Evolutionary conservation across 129 eudicot species (phyloP), one percentile per base, ranked within the genome.

Genomic region (Apium graveolens): DNA sequence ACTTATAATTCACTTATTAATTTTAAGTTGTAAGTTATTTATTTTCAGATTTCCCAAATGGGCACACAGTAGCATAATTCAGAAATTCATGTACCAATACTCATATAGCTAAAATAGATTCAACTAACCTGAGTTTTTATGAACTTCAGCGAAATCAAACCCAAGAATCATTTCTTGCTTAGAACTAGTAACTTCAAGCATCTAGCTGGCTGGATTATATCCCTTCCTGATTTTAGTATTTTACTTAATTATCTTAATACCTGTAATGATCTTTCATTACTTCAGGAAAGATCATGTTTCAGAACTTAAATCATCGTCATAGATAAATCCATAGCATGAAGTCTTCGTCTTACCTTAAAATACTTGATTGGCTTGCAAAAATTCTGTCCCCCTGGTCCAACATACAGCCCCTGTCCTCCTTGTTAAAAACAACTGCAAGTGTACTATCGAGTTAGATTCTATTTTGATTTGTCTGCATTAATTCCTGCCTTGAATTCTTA

Each of bases 121-220:
- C 7, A 24, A 21, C 84, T 57, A 42, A 89, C 91, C 78, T 16
- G 96, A 92, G 41, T 86, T 89, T 72, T 76, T 88, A 85, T 92
- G 89, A 12, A 84, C 35, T 49, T 89, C 89, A 7, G 89, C 75
- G 78, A 89, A 89, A 80, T 92, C 91, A 24, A 86, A 79, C 31
- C 95, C 97, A 78, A 81, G 81, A 10, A 83, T 85, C 77, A 70
- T 43, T 82, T 91, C 97, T 81, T 91, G 91, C 35, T 83, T 82
- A 24, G 89, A 69, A 53, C 95, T 48, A 75, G 86, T 82, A 32
- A 89, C 89, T 78, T 91, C 97, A 80, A 91, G 83, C 97, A 91
- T 89, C 97, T 92, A 91, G 14, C 95, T 89, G 57, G 97, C 97
- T 31, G 97, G 97, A 81, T 91, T 91, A 35, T 91, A 89, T 14